A percentile compares a stretch with the other conserved stretches of the same genome.
Evolutionary conservation across 2,329 filamentous ascomycete genomes (phyloP).

Genomic region (Mycosphaerella sp.): DNA sequence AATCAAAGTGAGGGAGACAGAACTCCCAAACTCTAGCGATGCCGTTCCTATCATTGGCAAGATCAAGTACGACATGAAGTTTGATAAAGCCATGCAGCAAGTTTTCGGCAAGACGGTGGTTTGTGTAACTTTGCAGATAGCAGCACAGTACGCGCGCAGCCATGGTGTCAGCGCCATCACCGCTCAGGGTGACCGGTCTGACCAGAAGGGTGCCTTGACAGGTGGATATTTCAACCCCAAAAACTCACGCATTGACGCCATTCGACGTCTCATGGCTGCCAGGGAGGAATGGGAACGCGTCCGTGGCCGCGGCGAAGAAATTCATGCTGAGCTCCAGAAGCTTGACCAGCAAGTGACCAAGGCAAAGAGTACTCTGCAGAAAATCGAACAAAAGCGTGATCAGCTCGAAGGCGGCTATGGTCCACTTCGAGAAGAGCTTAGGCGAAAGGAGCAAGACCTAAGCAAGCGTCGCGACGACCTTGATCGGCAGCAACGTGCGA

Average conservation of each 20-base stretch:
- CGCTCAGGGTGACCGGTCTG: constrained; percentile 86
- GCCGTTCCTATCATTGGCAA: constrained; percentile 83
- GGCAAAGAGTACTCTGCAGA: constrained; percentile 77
- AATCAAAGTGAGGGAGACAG: constrained; percentile 62
- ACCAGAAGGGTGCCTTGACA: constrained; percentile 91
- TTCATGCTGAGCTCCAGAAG: constrained; percentile 64
- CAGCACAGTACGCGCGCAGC: constrained; percentile 83
- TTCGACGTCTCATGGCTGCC: constrained; percentile 68
- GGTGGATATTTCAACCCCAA: constrained; percentile 88
- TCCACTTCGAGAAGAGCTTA: constrained; percentile 69
- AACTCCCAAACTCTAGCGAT: constrained; percentile 79
- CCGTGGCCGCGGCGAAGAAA: constrained; percentile 56
- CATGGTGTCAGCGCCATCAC: constrained; percentile 92
- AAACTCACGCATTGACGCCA: constrained; percentile 78
- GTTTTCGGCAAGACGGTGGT: constrained; percentile 95
- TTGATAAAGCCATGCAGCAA: constrained; percentile 82
- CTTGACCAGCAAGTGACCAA: constrained; percentile 85
- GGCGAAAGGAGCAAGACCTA: constrained; percentile 66
- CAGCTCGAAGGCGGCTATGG: constrained; percentile 78
- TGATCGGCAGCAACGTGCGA: constrained; percentile 60
- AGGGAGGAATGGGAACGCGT: constrained; percentile 67
- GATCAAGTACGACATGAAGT: constrained; percentile 68
- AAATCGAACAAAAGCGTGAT: constrained; percentile 68
- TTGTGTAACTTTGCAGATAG: constrained; percentile 81
- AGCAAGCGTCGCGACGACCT: constrained; percentile 68